Base-by-base conservation (phyloP, 257 asterid species). In the Petunia secreta region DNA sequence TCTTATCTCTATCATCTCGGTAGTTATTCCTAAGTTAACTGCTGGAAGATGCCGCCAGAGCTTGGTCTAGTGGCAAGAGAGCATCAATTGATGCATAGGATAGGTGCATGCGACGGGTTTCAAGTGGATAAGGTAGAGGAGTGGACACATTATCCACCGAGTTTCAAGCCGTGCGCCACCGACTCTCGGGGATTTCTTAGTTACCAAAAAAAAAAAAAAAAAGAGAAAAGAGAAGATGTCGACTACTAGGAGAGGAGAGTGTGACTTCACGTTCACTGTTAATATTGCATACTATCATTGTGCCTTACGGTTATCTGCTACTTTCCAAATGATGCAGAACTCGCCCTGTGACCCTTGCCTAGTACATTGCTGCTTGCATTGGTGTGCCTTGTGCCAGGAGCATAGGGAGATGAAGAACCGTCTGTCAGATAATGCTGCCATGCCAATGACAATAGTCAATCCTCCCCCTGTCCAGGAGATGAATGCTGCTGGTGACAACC, bases 331-430 rank as follows among this genome's bases (percentile, higher is more conserved):
- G 41, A 5, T 50, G 62, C 83, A 80, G 83, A 75, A 80, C 36
- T 62, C 83, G 1, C 83, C 83, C 0, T 80, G 83, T 46, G 83
- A 80, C 8, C 83, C 83, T 57, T 80, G 83, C 79, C 34, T 80
- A 52, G 80, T 75, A 38, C 83, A 80, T 60, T 80, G 83, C 80
- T 73, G 79, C 80, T 68, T 80, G 44, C 83, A 80, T 52, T 80
- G 83, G 83, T 80, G 83, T 58, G 83, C 83, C n/a, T 75, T 80
- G 79, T 80, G 83, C 44, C 83, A 80, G 74, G 83, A 80, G 54
- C 71, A 80, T 66, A 80, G 83, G n/a, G 83, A 80, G 75, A 71
- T 71, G 83, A 71, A 62, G 74, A 74, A 62, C 37, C 80, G 39
- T 38, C 74, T 62, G 6, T 44, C 39, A 59, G 83, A 80, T 44